phyloP scores from a whole-genome alignment of 2,329 filamentous ascomycete genomes.

The Aureobasidium pullulans region DNA sequence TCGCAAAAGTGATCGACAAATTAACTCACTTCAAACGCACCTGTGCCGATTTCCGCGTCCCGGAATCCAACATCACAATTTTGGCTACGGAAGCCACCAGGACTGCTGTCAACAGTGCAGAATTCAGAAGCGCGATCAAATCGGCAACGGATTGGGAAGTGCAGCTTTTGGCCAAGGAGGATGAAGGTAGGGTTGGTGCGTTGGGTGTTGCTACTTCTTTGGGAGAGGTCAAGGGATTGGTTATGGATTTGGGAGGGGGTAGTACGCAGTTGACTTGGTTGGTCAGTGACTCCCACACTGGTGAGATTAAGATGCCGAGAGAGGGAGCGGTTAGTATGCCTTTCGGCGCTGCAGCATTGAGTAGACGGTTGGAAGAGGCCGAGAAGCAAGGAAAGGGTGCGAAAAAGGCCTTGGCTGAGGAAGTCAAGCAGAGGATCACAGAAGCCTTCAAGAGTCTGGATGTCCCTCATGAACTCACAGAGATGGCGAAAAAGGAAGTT shows the following conservation, averaged over 20 bases:
- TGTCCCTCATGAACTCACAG: conserved; percentile 47
- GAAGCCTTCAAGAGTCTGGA: conserved; percentile 35
- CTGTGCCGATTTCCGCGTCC: conserved; percentile 63
- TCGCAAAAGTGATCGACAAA: conserved; percentile 57
- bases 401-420: conserved; percentile 25
- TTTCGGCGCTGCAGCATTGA: conserved; percentile 62
- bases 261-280: conserved; percentile 66
- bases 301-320: conserved; percentile 45
- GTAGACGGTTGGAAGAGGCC: conserved; percentile 44
- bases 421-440: conserved; percentile 47
- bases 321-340: conserved; percentile 58
- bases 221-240: conserved; percentile 62
- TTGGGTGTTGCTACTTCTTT: conserved; percentile 75
- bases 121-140: conserved; percentile 60
- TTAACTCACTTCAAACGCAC: conserved; percentile 64
- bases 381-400: conserved; percentile 35
- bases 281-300: conserved; percentile 37
- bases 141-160: conserved; percentile 60
- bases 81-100: conserved; percentile 87
- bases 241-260: conserved; percentile 80
- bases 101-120: conserved; percentile 64
- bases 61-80: conserved; percentile 57
- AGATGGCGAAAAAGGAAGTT: conserved; percentile 36
- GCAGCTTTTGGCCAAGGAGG: conserved; percentile 64
- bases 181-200: conserved; percentile 76